Evolutionary conservation across 306 rosid species (phyloP).

Genomic region (Pyrus bretschneideri): DNA sequence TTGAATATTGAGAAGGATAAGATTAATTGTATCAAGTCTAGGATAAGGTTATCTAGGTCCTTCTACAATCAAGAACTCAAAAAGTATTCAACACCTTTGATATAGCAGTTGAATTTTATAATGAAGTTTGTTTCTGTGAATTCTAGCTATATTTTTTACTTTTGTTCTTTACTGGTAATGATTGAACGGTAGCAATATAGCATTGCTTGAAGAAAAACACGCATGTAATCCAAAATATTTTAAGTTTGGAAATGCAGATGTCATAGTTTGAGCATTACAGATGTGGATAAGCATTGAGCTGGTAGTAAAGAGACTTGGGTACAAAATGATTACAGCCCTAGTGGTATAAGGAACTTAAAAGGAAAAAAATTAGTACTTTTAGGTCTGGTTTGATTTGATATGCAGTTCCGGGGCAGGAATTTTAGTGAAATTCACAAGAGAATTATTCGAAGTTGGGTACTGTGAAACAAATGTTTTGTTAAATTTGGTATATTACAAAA

Average conservation of each 20-base stretch:
- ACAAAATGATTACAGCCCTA: neutral
- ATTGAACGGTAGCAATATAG: neutral
- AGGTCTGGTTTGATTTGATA: neutral
- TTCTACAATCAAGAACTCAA: neutral
- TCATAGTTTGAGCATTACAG: neutral
- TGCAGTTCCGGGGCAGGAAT: neutral
- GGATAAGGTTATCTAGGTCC: constrained; percentile 8
- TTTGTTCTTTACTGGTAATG: neutral
- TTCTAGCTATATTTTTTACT: neutral
- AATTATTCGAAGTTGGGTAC: neutral
- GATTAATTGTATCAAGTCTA: constrained; percentile 3
- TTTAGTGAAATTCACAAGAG: neutral
- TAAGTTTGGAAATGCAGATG: neutral
- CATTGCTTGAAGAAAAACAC: neutral
- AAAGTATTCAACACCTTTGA: neutral
- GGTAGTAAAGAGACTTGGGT: neutral
- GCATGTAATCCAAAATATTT: neutral
- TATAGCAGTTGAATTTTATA: neutral
- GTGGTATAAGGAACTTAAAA: neutral
- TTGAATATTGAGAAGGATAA: constrained; percentile 19
- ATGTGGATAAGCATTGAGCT: neutral
- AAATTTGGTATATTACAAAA: neutral
- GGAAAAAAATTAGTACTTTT: neutral
- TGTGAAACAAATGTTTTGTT: neutral
- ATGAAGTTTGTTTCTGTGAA: neutral